These are phyloP conservation scores for Arthroderma uncinatum DNA, from an alignment of 2,329 filamentous ascomycete genomes.

Conservation along the genomic window DNA sequence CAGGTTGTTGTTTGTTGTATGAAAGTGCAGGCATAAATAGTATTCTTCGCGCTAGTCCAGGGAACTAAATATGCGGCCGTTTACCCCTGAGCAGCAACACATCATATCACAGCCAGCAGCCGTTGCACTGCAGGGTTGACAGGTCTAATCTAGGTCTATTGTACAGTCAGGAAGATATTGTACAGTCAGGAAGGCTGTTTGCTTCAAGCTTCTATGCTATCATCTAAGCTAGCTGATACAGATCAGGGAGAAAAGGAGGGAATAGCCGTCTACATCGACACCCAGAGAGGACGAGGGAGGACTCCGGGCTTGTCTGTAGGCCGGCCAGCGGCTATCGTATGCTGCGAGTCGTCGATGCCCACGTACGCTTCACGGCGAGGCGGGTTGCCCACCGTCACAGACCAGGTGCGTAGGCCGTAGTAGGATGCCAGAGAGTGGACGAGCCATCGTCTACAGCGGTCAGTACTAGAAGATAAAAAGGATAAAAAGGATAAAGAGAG, in stretches of 20 bases:
- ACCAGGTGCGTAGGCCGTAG: constrained; percentile 78
- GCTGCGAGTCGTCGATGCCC: constrained; percentile 40
- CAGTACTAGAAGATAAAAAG: not conserved
- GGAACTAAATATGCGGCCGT: no score
- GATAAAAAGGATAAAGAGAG: no score
- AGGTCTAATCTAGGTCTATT: no score
- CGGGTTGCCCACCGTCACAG: constrained; percentile 59
- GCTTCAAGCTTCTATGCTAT: no score
- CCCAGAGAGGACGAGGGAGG: constrained; percentile 30
- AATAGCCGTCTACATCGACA: constrained; percentile 23
- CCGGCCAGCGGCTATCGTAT: constrained; percentile 26
- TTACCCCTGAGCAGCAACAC: no score
- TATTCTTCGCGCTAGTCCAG: no score
- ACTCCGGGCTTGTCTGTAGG: constrained; percentile 22
- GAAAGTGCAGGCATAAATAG: no score
- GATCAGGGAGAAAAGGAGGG: not conserved
- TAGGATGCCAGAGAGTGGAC: constrained; percentile 87
- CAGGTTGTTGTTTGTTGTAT: no score
- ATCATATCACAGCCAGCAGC: no score
- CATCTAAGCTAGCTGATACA: not conserved
- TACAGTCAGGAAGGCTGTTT: no score
- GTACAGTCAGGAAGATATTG: no score
- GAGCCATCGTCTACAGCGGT: constrained; percentile 62
- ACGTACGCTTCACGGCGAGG: constrained; percentile 73
- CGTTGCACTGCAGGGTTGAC: not conserved